Evolutionary conservation across 2,329 filamentous ascomycete genomes (phyloP), one percentile per base, ranked within the genome.

Genomic region (Aspergillus candidus): DNA sequence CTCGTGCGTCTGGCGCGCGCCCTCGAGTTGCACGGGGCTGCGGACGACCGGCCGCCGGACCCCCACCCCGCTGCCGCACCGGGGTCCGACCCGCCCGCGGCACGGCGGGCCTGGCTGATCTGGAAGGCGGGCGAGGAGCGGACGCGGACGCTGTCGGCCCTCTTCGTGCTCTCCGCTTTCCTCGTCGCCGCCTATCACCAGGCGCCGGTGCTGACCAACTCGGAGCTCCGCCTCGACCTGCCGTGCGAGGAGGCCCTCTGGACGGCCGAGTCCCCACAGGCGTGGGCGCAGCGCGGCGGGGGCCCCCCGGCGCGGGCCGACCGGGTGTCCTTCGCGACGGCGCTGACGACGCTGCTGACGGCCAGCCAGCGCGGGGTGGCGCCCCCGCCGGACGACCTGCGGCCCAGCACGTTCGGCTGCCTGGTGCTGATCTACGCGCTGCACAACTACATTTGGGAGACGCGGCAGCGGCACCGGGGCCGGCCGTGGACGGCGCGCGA

Each of bases 361-460:
- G 84, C 88, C 32, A 89, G 86, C 53, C 82, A 85, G 57, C 74
- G 78, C 36, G 22, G 75, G 77, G 44, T 69, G 72, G 36, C 67
- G 72, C 35, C 73, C 75, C 41, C 50, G 59, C 7, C 57, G 54
- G 2, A 50, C 53, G 7, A 55, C 49, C 73, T 93, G 38, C 81
- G 79, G 53, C 88, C 89, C 0, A 96, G 91, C 68, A 90, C 89
- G 0, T 94, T 95, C 63, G 93, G 91, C 7, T 95, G 89, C 62
- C 74, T 96, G 27, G 78, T 96, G 5, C 71, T 98, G 50, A 96
- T 97, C 62, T 91, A 95, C 61, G 90, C 93, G 3, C 74, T 97
- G 17, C 93, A 97, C 69, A 96, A 96, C 56, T 96, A 95, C 66
- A 96, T 97, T 35, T 97, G 93, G 93, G 91, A 97, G 68, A 96